Conservation (phyloP, 305 asterid genomes). For the Andrographis paniculata region DNA sequence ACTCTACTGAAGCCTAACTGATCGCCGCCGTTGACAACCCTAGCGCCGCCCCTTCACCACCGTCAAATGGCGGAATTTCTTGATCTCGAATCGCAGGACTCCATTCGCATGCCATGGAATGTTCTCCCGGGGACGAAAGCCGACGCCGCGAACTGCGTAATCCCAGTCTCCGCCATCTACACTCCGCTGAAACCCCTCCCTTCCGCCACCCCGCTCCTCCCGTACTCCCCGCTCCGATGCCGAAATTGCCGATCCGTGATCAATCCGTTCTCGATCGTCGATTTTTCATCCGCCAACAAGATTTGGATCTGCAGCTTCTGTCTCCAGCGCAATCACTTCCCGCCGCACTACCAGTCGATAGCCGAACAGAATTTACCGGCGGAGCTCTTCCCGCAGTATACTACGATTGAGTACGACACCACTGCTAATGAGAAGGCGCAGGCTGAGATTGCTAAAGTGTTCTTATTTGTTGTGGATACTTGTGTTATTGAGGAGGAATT, state of each 20-base stretch:
- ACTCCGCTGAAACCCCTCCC: slow-evolving; percentile 77
- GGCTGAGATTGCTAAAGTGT: slow-evolving; percentile 42
- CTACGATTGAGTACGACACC: slow-evolving; percentile 84
- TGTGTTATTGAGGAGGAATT: slow-evolving; percentile 94
- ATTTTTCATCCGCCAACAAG: slow-evolving; percentile 71
- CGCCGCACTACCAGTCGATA: slow-evolving; percentile 79
- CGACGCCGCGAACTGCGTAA: slow-evolving; percentile 45
- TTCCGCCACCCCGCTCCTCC: slow-evolving; percentile 51
- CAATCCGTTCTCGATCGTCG: slow-evolving; percentile 87
- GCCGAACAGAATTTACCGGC: slow-evolving; percentile 83
- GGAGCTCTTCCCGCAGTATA: slow-evolving; percentile 89
- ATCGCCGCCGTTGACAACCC: slow-evolving; percentile 20
- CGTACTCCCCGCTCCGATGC: slow-evolving; percentile 86
- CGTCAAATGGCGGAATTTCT: slow-evolving; percentile 38
- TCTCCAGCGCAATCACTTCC: slow-evolving; percentile 78
- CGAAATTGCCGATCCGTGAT: slow-evolving; percentile 90
- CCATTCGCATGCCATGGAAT: slow-evolving; percentile 57
- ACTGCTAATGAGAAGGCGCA: slow-evolving; percentile 32
- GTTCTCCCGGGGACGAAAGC: slow-evolving; percentile 61
- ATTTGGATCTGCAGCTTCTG: slow-evolving; percentile 97
- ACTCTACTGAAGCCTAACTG: no score
- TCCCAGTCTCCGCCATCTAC: slow-evolving; percentile 54
- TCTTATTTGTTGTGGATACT: slow-evolving; percentile 77
- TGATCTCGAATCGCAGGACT: slow-evolving; percentile 40
- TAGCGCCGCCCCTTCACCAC: slow-evolving; percentile 14